Base-by-base conservation (phyloP, 345 rosid species). In the Dimocarpus longan region DNA sequence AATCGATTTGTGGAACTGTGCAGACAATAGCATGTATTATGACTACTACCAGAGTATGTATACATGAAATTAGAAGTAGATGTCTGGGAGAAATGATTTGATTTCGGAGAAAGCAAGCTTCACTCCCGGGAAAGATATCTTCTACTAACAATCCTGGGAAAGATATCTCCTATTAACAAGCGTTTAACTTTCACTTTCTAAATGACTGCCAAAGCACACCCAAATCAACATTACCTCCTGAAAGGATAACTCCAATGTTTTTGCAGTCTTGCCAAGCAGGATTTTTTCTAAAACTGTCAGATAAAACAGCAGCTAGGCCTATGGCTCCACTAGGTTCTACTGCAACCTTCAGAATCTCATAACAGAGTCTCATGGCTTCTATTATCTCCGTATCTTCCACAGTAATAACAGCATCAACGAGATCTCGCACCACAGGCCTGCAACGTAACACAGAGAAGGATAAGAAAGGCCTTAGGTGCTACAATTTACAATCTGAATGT, bases 301-400 rank as follows among this genome's bases (percentile, higher is more conserved):
- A 92, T 79, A 92, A 81, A 83, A 91, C 93, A 70, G 95, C 99
- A 0, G 99, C 99, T 46, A 95, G 93, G 65, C 99, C 97, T 77
- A 93, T 93, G 84, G 93, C 97, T 79, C 98, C 97, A 79, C 98
- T 95, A 42, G 98, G 99, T 83, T 95, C 99, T 16, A 92, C 89
- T 8, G 88, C 91, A 73, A 93, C 89, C 79, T 95, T 95, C 75
- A 95, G 86, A 80, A 93, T 88, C 87, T 93, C 97, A 21, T 86
- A 93, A 70, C 97, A 91, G 78, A 92, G 95, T 82, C 82, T 90
- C 98, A 90, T 95, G 43, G 97, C 99, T 72, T 91, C 89, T 18
- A 93, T 48, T 67, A 93, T 92, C 77, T 93, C 95, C 0, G 24
- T 8, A 70, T 95, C 96, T 5, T 95, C 95, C 79, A 93, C 89